Conservation (phyloP, 129 eudicot genomes). For the Escallonia herrerae region DNA sequence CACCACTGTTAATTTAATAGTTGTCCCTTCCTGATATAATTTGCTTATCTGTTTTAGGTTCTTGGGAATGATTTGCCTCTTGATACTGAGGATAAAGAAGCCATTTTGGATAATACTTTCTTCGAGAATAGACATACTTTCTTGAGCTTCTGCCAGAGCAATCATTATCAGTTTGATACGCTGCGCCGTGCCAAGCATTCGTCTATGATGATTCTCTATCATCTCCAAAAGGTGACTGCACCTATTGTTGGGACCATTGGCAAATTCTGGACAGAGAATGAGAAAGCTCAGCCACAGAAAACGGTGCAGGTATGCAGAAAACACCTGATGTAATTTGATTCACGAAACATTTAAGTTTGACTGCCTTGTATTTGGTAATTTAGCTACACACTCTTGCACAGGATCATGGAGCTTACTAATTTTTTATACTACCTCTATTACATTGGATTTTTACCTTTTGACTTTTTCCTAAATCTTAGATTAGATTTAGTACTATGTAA, state of each 20-base stretch:
- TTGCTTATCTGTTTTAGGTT: slow-evolving; percentile 31
- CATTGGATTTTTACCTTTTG: too few relatives aligned
- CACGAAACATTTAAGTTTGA: slow-evolving; percentile 35
- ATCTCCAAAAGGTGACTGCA: slow-evolving; percentile 40
- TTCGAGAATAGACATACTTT: slow-evolving; percentile 59
- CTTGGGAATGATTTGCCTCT: slow-evolving; percentile 40
- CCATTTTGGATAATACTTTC: slow-evolving; percentile 34
- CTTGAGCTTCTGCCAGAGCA: slow-evolving; percentile 59
- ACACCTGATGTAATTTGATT: slow-evolving; percentile 41
- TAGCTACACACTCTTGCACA: too few relatives aligned
- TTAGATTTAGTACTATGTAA: too few relatives aligned
- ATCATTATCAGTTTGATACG: slow-evolving; percentile 69
- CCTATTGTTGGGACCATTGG: neutral
- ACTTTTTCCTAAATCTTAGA: too few relatives aligned
- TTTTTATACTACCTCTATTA: too few relatives aligned
- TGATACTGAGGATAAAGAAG: slow-evolving; percentile 67
- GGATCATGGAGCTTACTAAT: too few relatives aligned
- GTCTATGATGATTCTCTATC: slow-evolving; percentile 81
- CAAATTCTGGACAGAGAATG: too few relatives aligned
- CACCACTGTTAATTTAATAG: too few relatives aligned
- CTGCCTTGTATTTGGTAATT: neutral
- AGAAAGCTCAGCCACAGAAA: slow-evolving; percentile 23
- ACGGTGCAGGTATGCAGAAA: slow-evolving; percentile 14
- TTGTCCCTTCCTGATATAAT: neutral
- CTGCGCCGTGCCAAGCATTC: slow-evolving; percentile 87